These are phyloP conservation scores for Calonectria pseudoturangicola DNA, from an alignment of 2,329 filamentous ascomycete genomes.

Conservation along the genomic window DNA sequence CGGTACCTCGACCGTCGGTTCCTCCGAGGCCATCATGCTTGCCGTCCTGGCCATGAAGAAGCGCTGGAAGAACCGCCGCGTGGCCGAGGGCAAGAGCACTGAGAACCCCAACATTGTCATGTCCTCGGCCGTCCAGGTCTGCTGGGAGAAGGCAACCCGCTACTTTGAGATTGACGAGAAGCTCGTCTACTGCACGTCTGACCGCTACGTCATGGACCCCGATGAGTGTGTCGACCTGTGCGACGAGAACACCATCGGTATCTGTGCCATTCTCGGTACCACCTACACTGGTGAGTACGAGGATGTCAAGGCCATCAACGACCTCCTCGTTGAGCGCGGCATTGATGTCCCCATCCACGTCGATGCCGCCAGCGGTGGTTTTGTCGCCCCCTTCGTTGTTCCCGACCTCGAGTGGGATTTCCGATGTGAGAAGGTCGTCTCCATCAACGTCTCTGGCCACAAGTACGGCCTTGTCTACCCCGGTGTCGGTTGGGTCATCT, in stretches of 20 bases:
- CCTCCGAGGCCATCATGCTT: constrained; percentile 91
- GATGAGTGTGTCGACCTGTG: constrained; percentile 75
- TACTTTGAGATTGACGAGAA: constrained; percentile 97
- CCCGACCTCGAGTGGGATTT: constrained; percentile 95
- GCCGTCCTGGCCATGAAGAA: constrained; percentile 94
- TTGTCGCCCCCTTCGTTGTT: constrained; percentile 93
- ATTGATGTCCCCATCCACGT: constrained; percentile 94
- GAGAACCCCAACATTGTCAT: constrained; percentile 94
- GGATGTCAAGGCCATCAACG: constrained; percentile 93
- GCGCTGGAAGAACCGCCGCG: constrained; percentile 91
- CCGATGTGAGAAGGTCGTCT: constrained; percentile 89
- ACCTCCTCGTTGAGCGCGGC: constrained; percentile 83
- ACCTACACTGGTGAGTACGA: constrained; percentile 98
- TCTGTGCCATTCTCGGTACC: constrained; percentile 92
- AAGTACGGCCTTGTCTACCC: constrained; percentile 88
- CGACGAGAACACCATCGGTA: constrained; percentile 88
- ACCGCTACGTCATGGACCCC: constrained; percentile 79
- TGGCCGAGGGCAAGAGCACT: constrained; percentile 86
- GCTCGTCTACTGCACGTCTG: constrained; percentile 78
- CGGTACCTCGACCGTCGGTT: constrained; percentile 92
- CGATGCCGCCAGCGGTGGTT: constrained; percentile 93
- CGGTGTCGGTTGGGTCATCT: constrained; percentile 95
- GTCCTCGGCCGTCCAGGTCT: constrained; percentile 96
- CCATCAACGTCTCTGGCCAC: constrained; percentile 96
- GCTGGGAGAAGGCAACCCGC: constrained; percentile 93